Evolutionary conservation across 306 rosid species (phyloP).

Genomic region (Heteromeles arbutifolia): DNA sequence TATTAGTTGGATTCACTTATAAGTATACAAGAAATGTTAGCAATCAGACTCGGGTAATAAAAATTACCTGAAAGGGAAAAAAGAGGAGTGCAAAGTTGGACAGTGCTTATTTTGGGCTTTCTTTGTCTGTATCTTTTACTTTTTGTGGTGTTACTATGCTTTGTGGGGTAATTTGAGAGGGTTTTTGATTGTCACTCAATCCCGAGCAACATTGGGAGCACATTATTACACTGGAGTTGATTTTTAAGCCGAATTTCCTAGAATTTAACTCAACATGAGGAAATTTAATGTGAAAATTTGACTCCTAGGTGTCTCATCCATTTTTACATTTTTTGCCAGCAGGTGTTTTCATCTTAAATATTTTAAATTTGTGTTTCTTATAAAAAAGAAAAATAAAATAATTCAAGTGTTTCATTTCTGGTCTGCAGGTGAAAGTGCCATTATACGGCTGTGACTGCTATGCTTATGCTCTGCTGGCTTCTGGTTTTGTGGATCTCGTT

Average conservation of each 20-base stretch:
- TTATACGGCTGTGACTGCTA: slow-evolving; percentile 97
- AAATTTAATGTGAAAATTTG: not conserved
- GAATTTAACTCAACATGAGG: not conserved
- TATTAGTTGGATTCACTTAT: not conserved
- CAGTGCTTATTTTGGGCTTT: not conserved
- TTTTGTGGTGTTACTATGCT: not conserved
- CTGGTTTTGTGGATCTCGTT: slow-evolving; percentile 93
- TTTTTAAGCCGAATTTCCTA: not conserved
- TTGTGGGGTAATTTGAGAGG: not conserved
- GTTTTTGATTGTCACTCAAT: not conserved
- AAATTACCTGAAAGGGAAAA: not conserved
- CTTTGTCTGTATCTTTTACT: not conserved
- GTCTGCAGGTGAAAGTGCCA: slow-evolving; percentile 80
- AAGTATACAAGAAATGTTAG: not conserved
- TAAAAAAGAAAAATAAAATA: not conserved
- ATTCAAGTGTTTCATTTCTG: not conserved
- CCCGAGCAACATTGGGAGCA: not conserved
- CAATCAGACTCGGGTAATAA: not conserved
- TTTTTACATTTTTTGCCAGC: not conserved
- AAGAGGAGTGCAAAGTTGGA: not conserved
- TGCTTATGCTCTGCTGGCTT: slow-evolving; percentile 87
- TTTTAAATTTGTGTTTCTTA: not conserved
- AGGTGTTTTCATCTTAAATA: not conserved
- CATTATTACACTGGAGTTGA: not conserved
- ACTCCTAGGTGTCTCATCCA: not conserved